Conservation (phyloP, 208 protist genomes). For the Trypanosoma cruzi region DNA sequence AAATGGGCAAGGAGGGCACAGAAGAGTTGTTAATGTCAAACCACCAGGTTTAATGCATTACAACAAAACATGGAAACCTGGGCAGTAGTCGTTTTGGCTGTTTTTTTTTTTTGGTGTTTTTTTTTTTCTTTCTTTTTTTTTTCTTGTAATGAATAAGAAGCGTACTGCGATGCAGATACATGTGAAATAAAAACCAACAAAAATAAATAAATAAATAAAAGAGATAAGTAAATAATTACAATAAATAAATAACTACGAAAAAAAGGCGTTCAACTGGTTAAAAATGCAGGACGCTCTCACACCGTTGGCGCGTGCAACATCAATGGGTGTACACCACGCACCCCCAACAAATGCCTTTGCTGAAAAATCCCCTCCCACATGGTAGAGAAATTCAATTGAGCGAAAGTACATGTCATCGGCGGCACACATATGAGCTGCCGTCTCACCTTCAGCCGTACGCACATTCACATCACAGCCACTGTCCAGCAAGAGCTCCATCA, state of each 20-base stretch:
- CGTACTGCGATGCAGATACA: background rate
- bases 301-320: constrained; percentile 23
- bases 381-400: constrained; percentile 25
- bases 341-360: constrained; percentile 25
- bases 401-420: constrained; percentile 27
- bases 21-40: background rate
- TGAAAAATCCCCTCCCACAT: constrained; percentile 15
- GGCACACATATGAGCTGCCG: constrained; percentile 35
- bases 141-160: background rate
- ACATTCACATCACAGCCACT: constrained; percentile 28
- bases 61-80: background rate
- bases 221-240: constrained; percentile 16
- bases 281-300: background rate
- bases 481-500: constrained; percentile 24
- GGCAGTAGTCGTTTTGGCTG: too few species aligned
- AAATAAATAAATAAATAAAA: constrained; percentile 28
- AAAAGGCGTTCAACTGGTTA: background rate
- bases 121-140: too few species aligned
- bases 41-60: background rate
- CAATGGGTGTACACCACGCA: constrained; percentile 31
- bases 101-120: too few species aligned
- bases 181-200: too few species aligned
- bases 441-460: constrained; percentile 26
- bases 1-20: background rate
- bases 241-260: constrained; percentile 4